Base-by-base conservation (phyloP, 2,329 filamentous ascomycete genomes). In the Biscogniauxia sp. region DNA sequence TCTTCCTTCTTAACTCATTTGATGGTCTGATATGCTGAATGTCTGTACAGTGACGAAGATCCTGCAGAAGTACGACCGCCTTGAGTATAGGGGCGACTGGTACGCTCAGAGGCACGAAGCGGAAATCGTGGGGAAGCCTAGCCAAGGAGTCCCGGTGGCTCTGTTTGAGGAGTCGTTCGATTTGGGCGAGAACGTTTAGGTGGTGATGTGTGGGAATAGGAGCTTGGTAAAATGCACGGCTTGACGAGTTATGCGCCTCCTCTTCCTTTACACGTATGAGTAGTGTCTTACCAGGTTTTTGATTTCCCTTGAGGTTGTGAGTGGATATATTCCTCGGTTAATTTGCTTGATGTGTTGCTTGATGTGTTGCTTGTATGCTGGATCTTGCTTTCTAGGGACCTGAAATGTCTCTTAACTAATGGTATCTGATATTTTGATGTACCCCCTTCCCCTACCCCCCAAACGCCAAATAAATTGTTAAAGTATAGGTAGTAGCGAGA, bases 61-160 rank as follows among this genome's bases (percentile, higher is more conserved):
- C 23, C 74, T 88, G 61, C 87, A 89, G 72, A 82, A 82, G 57
- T 90, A 87, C 66, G 80, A 84, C 32, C 70, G 74, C 13, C 71
- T 87, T 5, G 82, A 84, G 65, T 81, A 80, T 55, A 72, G 76
- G 3, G 78, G 78, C 2, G 76, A 80, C 54, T 80, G 78, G 79
- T 26, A 73, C 17, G 75, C 74, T n/a, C 79, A 81, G 64, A 73
- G 72, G 28, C 74, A 79, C 66, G 77, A 77, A 66, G 74, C 78
- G 2, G 78, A 80, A 61, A 71, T 80, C 28, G 78, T 80, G 1
- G 79, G 78, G 3, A 74, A 73, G 20, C 79, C 79, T 0, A 76
- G 77, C 2, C 70, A 78, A 5, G 78, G 78, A 1, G 78, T 80
- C 1, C 74, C 74, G 6, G 71, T 81, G 49, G 76, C 74, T 1